Evolutionary conservation across 2,329 filamentous ascomycete genomes (phyloP), one percentile per base, ranked within the genome.

Genomic region (Aureobasidium sp.): DNA sequence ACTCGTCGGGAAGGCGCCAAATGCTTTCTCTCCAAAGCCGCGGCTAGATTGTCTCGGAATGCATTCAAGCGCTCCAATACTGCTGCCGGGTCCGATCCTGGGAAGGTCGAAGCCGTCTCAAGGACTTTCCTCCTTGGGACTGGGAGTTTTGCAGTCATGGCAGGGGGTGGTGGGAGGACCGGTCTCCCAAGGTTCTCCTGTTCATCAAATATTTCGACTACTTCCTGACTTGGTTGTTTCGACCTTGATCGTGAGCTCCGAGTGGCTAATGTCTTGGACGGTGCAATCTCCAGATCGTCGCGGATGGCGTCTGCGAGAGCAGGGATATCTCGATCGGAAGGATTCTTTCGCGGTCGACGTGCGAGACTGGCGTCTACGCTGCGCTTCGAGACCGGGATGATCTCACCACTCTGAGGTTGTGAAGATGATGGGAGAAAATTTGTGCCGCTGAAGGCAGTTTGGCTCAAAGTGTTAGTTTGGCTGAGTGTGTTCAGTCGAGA

Each of bases 11-110:
- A 85, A 69, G 68, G 64, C 32, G 69, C 70, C 6, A 69, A 69
- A 0, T 72, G 69, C 63, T 73, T 74, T 63, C 73, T 75, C 32
- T 74, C 69, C 9, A 81, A 69, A 5, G 77, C 78, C 46, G 74
- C 70, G 6, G 73, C 71, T 23, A 81, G 73, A 61, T 80, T 80
- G 64, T 79, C 73, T 32, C 76, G 73, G 68, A 81, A 76, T 6
- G 70, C 73, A 46, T 73, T 71, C 20, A 80, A 70, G n/a, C 75
- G 75, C 23, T 72, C 70, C 34, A 80, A 67, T 2, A 81, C 78
- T n/a, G 75, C 70, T 7, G 72, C 68, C 4, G 79, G 79, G 64
- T 80, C 76, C 1, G 76, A 77, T 32, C 70, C 70, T 20, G 76
- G 69, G 29, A 75, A 64, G 8, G 64, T 56, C 9, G 70, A 66